Base-by-base conservation (phyloP, 345 rosid genomes). In the Raphanus sativus region DNA sequence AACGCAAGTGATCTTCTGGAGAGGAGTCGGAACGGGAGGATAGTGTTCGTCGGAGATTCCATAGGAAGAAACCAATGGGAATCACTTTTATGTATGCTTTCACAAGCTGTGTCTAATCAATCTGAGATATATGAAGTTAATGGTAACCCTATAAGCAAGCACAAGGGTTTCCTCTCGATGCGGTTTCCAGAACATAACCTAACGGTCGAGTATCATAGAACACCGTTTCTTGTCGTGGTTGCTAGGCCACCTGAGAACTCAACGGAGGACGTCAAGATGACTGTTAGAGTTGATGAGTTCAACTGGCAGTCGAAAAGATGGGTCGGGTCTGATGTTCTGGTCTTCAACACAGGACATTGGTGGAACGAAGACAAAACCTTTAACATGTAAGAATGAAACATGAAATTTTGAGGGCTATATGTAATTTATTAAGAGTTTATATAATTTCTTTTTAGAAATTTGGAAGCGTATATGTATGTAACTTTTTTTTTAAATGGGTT, bases 11-110 rank as follows among this genome's bases (percentile, higher is more conserved):
- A 91, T 33, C 71, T 95, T 45, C 79, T 91, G 24, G 88, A 90
- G 75, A 84, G 90, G 68, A 87, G 89, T 78, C 81, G 91, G 36
- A 87, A 87, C 11, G 90, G 94, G 13, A 82, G 94, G 66, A 83
- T 95, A 26, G 91, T 95, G 52, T 91, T 92, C 75, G 87, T 89
- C 0, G 98, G 99, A 12, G 98, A 95, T 77, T 92, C 99, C 0
- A 85, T 92, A 1, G 98, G 91, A 66, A 87, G 98, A 85, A 91
- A 92, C 81, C 98, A 91, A 64, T 92, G 98, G 97, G 99, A 95
- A 74, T 91, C 96, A 11, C 81, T 91, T 28, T 12, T 88, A n/a
- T 95, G 99, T 86, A 86, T 92, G 90, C 85, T 92, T 11, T 84
- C 86, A 63, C 84, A 81, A 66, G 86, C 86, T 8, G 88, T 91